Base-by-base conservation (phyloP, 1,284 basidiomycete species). In the Peniophora sp. region DNA sequence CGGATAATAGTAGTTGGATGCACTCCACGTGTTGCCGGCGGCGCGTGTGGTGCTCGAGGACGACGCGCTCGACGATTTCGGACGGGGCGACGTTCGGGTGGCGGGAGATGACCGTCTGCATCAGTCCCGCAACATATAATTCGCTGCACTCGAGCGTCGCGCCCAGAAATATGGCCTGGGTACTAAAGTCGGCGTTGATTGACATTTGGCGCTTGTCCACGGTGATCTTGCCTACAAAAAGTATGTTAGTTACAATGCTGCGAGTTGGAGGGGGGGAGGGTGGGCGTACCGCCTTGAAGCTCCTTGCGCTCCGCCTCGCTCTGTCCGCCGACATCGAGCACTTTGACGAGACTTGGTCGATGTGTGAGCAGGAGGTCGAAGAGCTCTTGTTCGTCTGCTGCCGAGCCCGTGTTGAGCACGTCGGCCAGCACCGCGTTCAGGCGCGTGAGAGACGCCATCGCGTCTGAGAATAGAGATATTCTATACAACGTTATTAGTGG, bases 81-180 rank as follows among this genome's bases (percentile, higher is more conserved):
- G 79, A 72, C 6, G 77, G 68, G 11, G 68, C 69, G 12, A 83
- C 67, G 55, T 87, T 88, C 1, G 85, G 83, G 58, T 83, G 81
- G 54, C 75, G 68, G 2, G 74, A 60, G 66, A 82, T 81, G 43
- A 86, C 73, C 23, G 74, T 68, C 52, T 86, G 78, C 36, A 92
- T 71, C n/a, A 92, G 72, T 14, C 72, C 72, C 1, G 89, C 84
- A 48, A 83, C 68, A 62, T 87, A 81, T 57, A 81, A 79, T 67
- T 93, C 89, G 3, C 89, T 92, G 56, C 79, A 82, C 59, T 80
- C 74, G 50, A 93, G 80, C 52, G 88, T 80, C 59, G 85, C 79
- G 0, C 89, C 79, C 49, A 92, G 75, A 64, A 88, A 88, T 52
- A 84, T 64, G 52, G 76, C 79, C 62, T 90, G 88, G 51, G 78